Conservation (phyloP, 108 stramenopile species). For the Aurantiochytrium sp. region DNA sequence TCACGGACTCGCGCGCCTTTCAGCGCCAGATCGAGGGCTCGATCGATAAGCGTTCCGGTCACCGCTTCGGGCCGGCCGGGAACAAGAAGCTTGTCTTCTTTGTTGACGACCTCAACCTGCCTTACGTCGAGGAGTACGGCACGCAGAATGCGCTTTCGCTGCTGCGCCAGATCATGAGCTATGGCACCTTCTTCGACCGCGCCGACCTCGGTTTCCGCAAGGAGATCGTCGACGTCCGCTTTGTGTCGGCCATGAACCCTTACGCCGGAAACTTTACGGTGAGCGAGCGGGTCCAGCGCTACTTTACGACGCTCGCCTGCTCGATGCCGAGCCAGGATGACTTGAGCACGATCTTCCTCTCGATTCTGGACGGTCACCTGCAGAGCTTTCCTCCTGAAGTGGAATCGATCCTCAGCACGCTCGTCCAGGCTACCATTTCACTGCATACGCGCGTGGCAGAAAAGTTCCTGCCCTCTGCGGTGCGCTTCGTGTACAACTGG, state of each 20-base stretch:
- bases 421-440: constrained; percentile 71
- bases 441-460: constrained; percentile 66
- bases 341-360: constrained; percentile 71
- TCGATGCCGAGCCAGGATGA: constrained; percentile 70
- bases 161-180: constrained; percentile 75
- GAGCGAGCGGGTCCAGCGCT: constrained; percentile 76
- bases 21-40: constrained; percentile 73
- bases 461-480: constrained; percentile 76
- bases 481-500: constrained; percentile 85
- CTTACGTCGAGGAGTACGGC: constrained; percentile 83
- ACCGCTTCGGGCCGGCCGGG: constrained; percentile 68
- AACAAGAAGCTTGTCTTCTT: constrained; percentile 73
- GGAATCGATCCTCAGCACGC: constrained; percentile 53
- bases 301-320: constrained; percentile 75
- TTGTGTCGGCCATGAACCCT: constrained; percentile 81
- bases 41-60: constrained; percentile 78
- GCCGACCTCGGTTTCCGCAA: constrained; percentile 75
- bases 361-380: constrained; percentile 71
- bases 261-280: constrained; percentile 78
- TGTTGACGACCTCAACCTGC: constrained; percentile 83
- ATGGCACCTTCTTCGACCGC: constrained; percentile 79
- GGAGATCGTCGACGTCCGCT: constrained; percentile 77
- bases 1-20: constrained; percentile 69
- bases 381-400: constrained; percentile 60
- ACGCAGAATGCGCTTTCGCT: constrained; percentile 82